These are phyloP conservation scores for Teunomyces lycoperdinae DNA, from an alignment of 805 yeast genomes.

Conservation along the genomic window DNA sequence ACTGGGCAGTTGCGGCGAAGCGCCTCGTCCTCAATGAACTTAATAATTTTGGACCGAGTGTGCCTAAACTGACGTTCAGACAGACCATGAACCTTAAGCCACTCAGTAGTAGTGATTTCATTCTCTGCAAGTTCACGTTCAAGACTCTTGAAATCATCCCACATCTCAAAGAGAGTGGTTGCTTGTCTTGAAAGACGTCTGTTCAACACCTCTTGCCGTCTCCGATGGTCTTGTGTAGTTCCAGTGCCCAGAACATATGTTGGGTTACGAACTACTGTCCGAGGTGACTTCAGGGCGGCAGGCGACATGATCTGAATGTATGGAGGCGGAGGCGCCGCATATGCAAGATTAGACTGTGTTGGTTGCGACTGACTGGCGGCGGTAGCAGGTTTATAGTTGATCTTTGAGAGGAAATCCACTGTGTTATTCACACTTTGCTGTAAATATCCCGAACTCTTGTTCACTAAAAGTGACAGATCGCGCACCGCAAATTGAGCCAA, in stretches of 20 bases:
- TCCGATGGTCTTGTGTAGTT: slow-evolving; percentile 7
- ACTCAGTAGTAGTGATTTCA: slow-evolving; percentile 25
- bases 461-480: slow-evolving; percentile 6
- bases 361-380: slow-evolving; percentile 4
- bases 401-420: slow-evolving; percentile 15
- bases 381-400: slow-evolving; percentile 7
- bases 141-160: slow-evolving; percentile 31
- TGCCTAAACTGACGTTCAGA: slow-evolving; percentile 29
- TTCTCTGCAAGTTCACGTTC: slow-evolving; percentile 22
- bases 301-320: slow-evolving; percentile 1
- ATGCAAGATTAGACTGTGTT: slow-evolving; percentile 3
- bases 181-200: slow-evolving; percentile 28
- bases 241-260: not conserved
- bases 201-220: slow-evolving; percentile 18
- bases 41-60: slow-evolving; percentile 25
- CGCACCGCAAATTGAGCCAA: slow-evolving; percentile 13
- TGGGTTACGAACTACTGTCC: not conserved
- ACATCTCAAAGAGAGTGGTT: slow-evolving; percentile 27
- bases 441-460: slow-evolving; percentile 5
- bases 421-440: slow-evolving; percentile 15
- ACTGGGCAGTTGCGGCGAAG: slow-evolving; percentile 14
- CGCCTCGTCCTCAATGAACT: slow-evolving; percentile 31
- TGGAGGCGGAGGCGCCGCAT: slow-evolving; percentile 6
- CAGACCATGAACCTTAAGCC: slow-evolving; percentile 30
- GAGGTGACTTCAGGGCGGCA: not conserved